Evolutionary conservation across 2,329 filamentous ascomycete species (phyloP).

Genomic region (Colletotrichum lini): DNA sequence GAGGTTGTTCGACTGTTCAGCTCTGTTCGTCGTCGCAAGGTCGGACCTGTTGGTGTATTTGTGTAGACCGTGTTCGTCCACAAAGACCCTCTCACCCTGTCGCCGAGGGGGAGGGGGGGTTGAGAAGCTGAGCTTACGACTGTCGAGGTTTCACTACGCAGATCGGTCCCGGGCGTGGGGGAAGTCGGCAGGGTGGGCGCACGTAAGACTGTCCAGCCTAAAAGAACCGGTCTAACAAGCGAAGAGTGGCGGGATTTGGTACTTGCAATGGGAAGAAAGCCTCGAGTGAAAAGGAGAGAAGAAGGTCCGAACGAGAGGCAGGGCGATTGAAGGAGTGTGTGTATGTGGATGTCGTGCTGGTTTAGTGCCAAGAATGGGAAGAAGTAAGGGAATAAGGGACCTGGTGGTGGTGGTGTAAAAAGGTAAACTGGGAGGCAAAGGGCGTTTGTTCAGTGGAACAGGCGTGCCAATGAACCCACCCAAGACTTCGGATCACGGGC

Average conservation of each 20-base stretch:
- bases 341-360: not conserved
- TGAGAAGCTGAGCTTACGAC: conserved; percentile 35
- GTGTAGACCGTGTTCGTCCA: conserved; percentile 27
- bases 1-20: not conserved
- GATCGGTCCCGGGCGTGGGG: conserved; percentile 38
- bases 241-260: conserved; percentile 29
- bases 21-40: conserved; percentile 16
- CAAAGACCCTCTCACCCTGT: conserved; percentile 25
- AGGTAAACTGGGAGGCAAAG: not conserved
- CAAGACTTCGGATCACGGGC: conserved; percentile 30
- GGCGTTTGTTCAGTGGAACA: conserved; percentile 22
- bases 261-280: conserved; percentile 19
- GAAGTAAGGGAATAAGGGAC: conserved; percentile 22
- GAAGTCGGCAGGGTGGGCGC: conserved; percentile 27
- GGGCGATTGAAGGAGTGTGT: conserved; percentile 18
- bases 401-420: not conserved
- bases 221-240: conserved; percentile 26
- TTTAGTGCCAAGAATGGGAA: conserved; percentile 22
- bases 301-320: conserved; percentile 31
- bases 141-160: conserved; percentile 37
- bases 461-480: conserved; percentile 30
- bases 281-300: conserved; percentile 13
- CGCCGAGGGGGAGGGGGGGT: conserved; percentile 9
- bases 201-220: conserved; percentile 33
- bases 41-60: conserved; percentile 30